Evolutionary conservation across 805 yeast species (phyloP).

Genomic region (Saccharomycopsis fodiens): DNA sequence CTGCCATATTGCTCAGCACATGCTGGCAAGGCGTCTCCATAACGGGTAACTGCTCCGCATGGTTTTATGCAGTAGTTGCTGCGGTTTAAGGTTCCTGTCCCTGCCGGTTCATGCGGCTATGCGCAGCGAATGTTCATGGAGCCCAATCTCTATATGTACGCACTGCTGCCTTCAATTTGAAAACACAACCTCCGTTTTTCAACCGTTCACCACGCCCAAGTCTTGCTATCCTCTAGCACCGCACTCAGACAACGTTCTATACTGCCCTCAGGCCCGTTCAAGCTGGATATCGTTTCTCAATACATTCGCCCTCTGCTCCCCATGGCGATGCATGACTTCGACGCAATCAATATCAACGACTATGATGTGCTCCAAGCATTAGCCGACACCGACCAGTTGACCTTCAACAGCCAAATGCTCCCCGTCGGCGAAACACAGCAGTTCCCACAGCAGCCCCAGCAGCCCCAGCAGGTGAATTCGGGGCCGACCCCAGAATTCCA

Average conservation of each 20-base stretch:
- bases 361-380: background rate
- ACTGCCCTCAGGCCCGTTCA: too few relatives aligned
- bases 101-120: background rate
- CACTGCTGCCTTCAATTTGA: too few relatives aligned
- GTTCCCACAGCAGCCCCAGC: background rate
- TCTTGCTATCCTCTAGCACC: too few relatives aligned
- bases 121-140: constrained; percentile 2
- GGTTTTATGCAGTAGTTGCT: background rate
- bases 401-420: background rate
- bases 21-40: too few relatives aligned
- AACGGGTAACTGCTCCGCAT: too few relatives aligned
- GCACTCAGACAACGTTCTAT: too few relatives aligned
- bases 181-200: too few relatives aligned
- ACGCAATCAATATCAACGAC: constrained; percentile 1
- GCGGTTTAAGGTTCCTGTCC: background rate
- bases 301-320: background rate
- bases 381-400: background rate
- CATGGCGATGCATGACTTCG: constrained; percentile 5
- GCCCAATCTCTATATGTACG: too few relatives aligned
- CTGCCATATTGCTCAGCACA: too few relatives aligned
- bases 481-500: background rate
- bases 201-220: too few relatives aligned
- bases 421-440: too few relatives aligned
- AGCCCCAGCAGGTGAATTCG: background rate
- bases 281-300: constrained; percentile 1